Evolutionary conservation across 2,329 filamentous ascomycete genomes (phyloP).

Genomic region (Xylariomycetidae sp.): DNA sequence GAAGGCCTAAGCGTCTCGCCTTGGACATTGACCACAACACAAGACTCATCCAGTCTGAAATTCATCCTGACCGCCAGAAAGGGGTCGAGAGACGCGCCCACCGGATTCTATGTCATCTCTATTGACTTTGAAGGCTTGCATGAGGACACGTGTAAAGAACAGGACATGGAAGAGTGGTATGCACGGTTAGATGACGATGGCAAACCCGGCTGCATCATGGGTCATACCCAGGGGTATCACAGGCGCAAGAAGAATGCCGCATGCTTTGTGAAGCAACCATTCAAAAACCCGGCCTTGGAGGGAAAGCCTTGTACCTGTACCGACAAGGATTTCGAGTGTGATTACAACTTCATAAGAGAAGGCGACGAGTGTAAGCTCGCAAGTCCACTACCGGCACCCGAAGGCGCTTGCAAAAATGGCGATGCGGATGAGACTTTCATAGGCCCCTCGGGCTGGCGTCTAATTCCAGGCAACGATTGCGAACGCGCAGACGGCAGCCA

Average conservation of each 20-base stretch:
- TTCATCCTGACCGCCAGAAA: conserved; percentile 71
- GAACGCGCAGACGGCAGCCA: conserved; percentile 55
- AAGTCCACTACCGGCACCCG: conserved; percentile 59
- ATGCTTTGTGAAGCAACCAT: conserved; percentile 84
- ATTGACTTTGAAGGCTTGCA: conserved; percentile 82
- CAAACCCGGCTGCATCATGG: conserved; percentile 88
- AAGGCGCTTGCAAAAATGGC: conserved; percentile 64
- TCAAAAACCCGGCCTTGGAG: conserved; percentile 69
- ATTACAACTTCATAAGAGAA: conserved; percentile 81
- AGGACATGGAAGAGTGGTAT: conserved; percentile 84
- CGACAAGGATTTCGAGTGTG: conserved; percentile 87
- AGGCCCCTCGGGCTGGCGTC: conserved; percentile 84
- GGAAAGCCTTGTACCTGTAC: conserved; percentile 77
- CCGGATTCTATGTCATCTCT: conserved; percentile 59
- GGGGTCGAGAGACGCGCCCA: conserved; percentile 44
- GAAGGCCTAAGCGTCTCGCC: conserved; percentile 64
- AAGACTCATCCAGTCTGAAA: conserved; percentile 88
- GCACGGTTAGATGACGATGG: conserved; percentile 77
- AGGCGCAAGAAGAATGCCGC: conserved; percentile 83
- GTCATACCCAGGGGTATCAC: conserved; percentile 82
- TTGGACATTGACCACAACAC: conserved; percentile 75
- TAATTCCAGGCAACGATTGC: conserved; percentile 82
- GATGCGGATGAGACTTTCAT: conserved; percentile 68
- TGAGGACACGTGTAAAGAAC: conserved; percentile 69
- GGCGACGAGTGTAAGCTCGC: conserved; percentile 64